Base-by-base conservation (phyloP, 805 yeast genomes). In the Candida loeiensis region DNA sequence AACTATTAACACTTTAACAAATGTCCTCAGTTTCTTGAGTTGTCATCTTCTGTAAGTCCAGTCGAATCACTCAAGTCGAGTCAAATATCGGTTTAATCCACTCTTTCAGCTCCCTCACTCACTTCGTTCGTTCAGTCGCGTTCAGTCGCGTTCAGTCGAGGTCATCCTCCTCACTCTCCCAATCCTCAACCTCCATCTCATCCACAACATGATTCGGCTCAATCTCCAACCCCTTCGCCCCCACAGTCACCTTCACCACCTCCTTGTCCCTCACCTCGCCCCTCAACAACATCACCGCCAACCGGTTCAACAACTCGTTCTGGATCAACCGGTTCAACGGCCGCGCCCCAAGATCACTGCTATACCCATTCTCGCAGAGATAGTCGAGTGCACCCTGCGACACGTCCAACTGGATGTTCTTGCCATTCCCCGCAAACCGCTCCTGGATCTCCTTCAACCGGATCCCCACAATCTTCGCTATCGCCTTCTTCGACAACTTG, bases 251-350 rank as follows among this genome's bases (percentile, higher is more conserved):
- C 19, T 66, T 66, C n/a, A 87, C 96, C 2, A 74, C 71, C 61
- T 93, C 99, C 63, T 89, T 88, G 57, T 93, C 97, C 56, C 69
- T 74, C 44, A 93, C 77, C 61, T 90, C 95, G 9, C 95, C 95
- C 59, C 80, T 82, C 51, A 93, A 74, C 37, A 93, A 77, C 64
- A 87, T 75, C n/a, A 93, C 76, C 0, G 99, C 99, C 64, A 93
- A 71, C 55, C 74, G 80, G 67, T 93, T 93, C 61, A 93, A 79
- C 14, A 93, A 75, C 61, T 89, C 93, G 46, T 74, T 76, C 64
- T 93, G 97, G 50, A 93, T 91, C 54, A 93, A 76, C 55, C 98
- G 80, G 71, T 85, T 85, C 67, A 93, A 76, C 44, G 99, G 99
- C 61, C 99, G 78, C 5, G 99, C 99, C 67, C 99, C 99, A 62